Base-by-base conservation (phyloP, 306 rosid species). In the Aeschynomene evenia region DNA sequence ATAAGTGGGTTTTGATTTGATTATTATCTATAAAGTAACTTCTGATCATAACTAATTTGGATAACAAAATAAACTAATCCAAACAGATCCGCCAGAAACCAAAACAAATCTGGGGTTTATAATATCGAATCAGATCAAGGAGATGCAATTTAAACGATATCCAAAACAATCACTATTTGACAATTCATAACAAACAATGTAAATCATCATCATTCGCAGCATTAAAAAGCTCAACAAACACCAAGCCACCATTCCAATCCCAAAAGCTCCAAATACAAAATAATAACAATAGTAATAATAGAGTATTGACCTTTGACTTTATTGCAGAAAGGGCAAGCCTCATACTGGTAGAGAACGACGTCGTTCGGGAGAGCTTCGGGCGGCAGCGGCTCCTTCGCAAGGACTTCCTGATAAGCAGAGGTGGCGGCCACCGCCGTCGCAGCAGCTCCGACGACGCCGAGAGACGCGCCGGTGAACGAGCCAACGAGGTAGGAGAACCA, bases 301-400 rank as follows among this genome's bases (percentile, higher is more conserved):
- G 3, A 21, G 34, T 22, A 7, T 6, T 34, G 7, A 87, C 98
- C 96, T 87, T 86, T 92, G 51, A 92, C 98, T 86, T 92, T 92
- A 52, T 92, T 89, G 77, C 98, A 92, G 82, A 92, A 92, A 59
- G 98, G 98, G 78, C 98, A 92, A 34, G 95, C 96, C 83, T 92
- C 96, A 50, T 85, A 92, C 80, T 89, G 98, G 72, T 92, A 92
- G 42, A 92, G 98, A 63, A 92, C 88, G 3, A 89, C 96, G 3
- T 89, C 95, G 64, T 76, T 51, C 0, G 96, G 96, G 10, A 92
- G 66, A 64, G 79, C 69, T 39, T 84, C 86, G 1, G 80, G 63
- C 70, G 87, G 90, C 42, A 73, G 88, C 2, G 81, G 87, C 75
- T 92, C 98, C 81, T 92, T 89, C 13, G 98, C 98, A 53, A 84